These are phyloP conservation scores for Verbena officinalis DNA, from an alignment of 257 asterid species.

Conservation along the genomic window DNA sequence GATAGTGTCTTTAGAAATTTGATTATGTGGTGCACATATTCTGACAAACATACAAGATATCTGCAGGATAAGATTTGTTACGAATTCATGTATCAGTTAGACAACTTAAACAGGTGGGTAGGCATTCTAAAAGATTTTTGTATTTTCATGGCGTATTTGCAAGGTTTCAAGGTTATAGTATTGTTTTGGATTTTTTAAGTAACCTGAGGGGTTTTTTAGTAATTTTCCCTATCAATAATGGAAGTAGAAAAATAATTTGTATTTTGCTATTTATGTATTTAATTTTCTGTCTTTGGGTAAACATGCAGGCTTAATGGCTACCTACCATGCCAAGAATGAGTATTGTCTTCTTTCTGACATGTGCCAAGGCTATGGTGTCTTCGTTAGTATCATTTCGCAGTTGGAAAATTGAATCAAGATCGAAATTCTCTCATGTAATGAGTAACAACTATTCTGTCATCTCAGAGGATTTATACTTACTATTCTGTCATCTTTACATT, in stretches of 20 bases:
- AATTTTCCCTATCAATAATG: background rate
- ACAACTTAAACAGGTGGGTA: no score
- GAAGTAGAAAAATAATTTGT: background rate
- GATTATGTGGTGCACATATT: no score
- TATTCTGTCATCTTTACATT: background rate
- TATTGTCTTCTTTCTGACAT: conserved; percentile 92
- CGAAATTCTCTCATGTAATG: no score
- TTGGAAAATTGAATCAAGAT: conserved; percentile 57
- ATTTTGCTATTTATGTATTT: background rate
- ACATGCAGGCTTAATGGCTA: conserved; percentile 87
- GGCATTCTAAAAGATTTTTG: no score
- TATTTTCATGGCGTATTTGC: no score
- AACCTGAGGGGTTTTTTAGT: no score
- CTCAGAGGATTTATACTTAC: background rate
- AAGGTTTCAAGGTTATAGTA: no score
- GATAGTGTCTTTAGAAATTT: no score
- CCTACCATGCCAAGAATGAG: conserved; percentile 96
- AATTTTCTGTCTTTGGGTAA: background rate
- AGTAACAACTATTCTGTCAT: background rate
- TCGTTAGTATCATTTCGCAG: conserved; percentile 73
- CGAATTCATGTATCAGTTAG: no score
- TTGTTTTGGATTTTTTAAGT: no score
- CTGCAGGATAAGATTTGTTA: no score
- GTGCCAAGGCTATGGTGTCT: conserved; percentile 89
- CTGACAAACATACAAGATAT: no score